Conservation (phyloP, 768 basidiomycete species). For the Phaeotremella skinneri region DNA sequence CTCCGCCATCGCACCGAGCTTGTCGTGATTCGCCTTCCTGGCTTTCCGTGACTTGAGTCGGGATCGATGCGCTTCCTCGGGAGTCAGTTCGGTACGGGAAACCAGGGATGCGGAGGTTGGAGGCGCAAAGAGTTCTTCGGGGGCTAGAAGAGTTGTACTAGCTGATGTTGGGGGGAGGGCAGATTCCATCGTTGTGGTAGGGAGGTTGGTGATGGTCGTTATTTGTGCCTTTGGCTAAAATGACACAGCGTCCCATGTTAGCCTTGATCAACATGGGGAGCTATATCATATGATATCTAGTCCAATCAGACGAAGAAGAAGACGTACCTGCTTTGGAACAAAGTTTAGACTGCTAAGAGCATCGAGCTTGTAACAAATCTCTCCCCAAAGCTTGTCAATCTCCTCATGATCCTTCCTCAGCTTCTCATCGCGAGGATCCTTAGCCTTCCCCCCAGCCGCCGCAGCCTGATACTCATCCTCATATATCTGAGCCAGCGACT, state of each 20-base stretch:
- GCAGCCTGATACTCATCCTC: constrained; percentile 82
- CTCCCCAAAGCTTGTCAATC: constrained; percentile 77
- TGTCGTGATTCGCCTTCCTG: constrained; percentile 66
- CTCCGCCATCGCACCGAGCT: constrained; percentile 66
- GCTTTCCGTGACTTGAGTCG: constrained; percentile 54
- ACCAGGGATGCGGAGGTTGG: constrained; percentile 58
- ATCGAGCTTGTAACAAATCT: constrained; percentile 81
- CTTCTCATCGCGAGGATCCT: constrained; percentile 83
- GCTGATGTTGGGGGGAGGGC: constrained; percentile 82
- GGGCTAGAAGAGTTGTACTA: constrained; percentile 76
- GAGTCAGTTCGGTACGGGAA: constrained; percentile 76
- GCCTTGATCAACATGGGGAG: constrained; percentile 2
- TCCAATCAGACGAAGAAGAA: background rate
- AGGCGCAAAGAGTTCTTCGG: constrained; percentile 77
- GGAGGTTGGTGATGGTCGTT: constrained; percentile 74
- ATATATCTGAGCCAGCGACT: constrained; percentile 92
- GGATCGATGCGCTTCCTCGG: constrained; percentile 71
- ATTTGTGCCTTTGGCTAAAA: constrained; percentile 82
- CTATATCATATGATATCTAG: background rate
- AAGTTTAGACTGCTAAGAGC: constrained; percentile 93
- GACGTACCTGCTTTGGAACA: constrained; percentile 81
- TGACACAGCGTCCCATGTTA: too few species aligned
- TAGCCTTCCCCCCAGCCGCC: constrained; percentile 58
- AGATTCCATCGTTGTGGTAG: constrained; percentile 80
- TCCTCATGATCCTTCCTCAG: constrained; percentile 84